phyloP scores from a whole-genome alignment of 805 yeast species.

The Candida cerambycidarum region DNA sequence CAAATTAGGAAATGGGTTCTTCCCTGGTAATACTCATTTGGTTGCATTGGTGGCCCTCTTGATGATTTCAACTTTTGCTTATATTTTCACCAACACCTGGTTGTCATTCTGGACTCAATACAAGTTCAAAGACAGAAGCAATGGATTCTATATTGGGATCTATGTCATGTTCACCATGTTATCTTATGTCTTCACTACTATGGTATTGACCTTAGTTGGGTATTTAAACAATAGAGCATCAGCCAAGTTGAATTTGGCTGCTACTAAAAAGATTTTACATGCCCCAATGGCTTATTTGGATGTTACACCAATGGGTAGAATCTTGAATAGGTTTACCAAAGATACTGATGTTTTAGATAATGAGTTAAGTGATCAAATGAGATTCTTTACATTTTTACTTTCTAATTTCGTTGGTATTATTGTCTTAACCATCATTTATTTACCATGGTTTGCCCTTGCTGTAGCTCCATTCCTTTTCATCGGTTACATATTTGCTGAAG shows the following conservation, averaged over 20 bases:
- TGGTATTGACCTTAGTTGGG: conserved; percentile 48
- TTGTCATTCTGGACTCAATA: conserved; percentile 75
- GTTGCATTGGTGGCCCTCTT: conserved; percentile 21
- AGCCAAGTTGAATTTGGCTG: conserved; percentile 56
- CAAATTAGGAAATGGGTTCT: conserved; percentile 54
- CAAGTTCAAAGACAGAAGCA: conserved; percentile 46
- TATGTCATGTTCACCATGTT: conserved; percentile 62
- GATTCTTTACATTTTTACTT: conserved; percentile 56
- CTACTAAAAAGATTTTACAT: conserved; percentile 59
- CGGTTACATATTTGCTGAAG: conserved; percentile 29
- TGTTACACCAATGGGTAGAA: conserved; percentile 84
- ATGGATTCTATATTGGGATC: conserved; percentile 70
- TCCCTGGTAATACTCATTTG: conserved; percentile 25
- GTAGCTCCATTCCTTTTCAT: conserved; percentile 29
- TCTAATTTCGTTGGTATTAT: conserved; percentile 58
- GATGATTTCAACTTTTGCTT: conserved; percentile 44
- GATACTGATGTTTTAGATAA: conserved; percentile 85
- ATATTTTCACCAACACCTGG: conserved; percentile 70
- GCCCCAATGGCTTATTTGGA: conserved; percentile 85
- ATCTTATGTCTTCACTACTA: conserved; percentile 42
- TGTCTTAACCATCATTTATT: conserved; percentile 33
- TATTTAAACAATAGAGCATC: conserved; percentile 52
- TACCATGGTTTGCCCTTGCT: conserved; percentile 43
- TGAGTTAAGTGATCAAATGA: conserved; percentile 68
- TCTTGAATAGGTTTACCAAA: conserved; percentile 81